Base-by-base conservation (phyloP, 2,329 filamentous ascomycete species). In the Fusarium foetens region DNA sequence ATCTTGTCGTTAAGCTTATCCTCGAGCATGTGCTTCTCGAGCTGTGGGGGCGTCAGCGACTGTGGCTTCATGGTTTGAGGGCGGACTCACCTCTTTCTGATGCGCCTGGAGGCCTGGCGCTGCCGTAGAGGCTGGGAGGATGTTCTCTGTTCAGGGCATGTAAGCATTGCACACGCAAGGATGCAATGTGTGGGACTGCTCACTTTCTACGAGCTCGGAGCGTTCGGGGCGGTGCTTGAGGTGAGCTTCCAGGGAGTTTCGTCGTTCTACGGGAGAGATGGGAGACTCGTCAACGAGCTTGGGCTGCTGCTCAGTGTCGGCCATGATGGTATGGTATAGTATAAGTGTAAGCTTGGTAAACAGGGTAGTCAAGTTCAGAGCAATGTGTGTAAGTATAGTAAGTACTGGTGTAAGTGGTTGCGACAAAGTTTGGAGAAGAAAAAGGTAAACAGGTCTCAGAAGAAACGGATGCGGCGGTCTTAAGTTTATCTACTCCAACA, bases 1-100 rank as follows among this genome's bases (percentile, higher is more conserved):
- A 98, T 90, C 81, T 95, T 95, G 78, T 97, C 94, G 81, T 97
- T 96, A 70, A 98, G 87, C 61, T 88, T 92, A 81, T 97, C 93
- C 66, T 91, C 92, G 19, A 92, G 89, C 94, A 98, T 97, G 81
- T 94, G 92, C 80, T 91, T 94, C 82, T 94, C 90, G 45, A 98
- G 90, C 84, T 88, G 31, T 31, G 41, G 52, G 66, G 54, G 41
- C 42, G 63, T 75, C 57, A 75, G 68, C 54, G 27, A 57, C 25
- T 27, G 57, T 53, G 52, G 61, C 54, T 64, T 59, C 43, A 43
- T 31, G 25, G 46, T 23, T 49, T 39, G 27, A 33, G 33, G 54
- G 57, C 31, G n/a, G 53, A 73, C 82, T 79, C 68, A 87, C 86
- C 80, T 97, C 93, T 78, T 89, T 92, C 81, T 96, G 94, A 70